A percentile compares a stretch with the other conserved stretches of the same genome.
Conservation (phyloP, 768 basidiomycete genomes). For the Pluteus cervinus region DNA sequence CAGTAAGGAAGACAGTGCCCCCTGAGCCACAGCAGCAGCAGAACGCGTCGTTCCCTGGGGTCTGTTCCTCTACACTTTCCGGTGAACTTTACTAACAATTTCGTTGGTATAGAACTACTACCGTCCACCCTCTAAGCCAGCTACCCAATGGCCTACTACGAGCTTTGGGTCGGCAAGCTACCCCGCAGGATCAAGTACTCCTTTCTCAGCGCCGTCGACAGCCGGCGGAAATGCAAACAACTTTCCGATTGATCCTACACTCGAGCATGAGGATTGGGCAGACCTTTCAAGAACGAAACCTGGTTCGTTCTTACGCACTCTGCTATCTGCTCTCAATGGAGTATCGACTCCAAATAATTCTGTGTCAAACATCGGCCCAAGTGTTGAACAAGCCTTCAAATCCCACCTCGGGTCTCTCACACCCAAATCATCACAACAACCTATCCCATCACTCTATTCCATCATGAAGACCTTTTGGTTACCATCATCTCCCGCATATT, state of each 20-base stretch:
- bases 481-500: slow-evolving; percentile 72
- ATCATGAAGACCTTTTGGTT: slow-evolving; percentile 83
- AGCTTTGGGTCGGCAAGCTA: too few relatives aligned
- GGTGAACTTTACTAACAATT: too few relatives aligned
- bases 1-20: too few relatives aligned
- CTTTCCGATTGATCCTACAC: slow-evolving; percentile 44
- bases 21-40: too few relatives aligned
- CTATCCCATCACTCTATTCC: slow-evolving; percentile 68
- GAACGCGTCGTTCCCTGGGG: too few relatives aligned
- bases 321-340: slow-evolving; percentile 53
- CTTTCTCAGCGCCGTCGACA: too few relatives aligned
- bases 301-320: slow-evolving; percentile 47
- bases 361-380: slow-evolving; percentile 53
- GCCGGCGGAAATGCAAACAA: too few relatives aligned
- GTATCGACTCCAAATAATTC: slow-evolving; percentile 60
- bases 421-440: slow-evolving; percentile 35
- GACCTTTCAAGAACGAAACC: slow-evolving; percentile 51
- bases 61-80: too few relatives aligned
- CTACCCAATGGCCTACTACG: too few relatives aligned
- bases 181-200: too few relatives aligned
- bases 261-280: slow-evolving; percentile 60
- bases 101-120: too few relatives aligned
- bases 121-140: too few relatives aligned
- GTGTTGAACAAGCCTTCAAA: slow-evolving; percentile 74
- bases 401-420: slow-evolving; percentile 65